A percentile compares a stretch with the other conserved stretches of the same genome.
These are phyloP conservation scores for Umbilicaria muhlenbergii DNA, from an alignment of 495 filamentous ascomycete species.

Conservation along the genomic window DNA sequence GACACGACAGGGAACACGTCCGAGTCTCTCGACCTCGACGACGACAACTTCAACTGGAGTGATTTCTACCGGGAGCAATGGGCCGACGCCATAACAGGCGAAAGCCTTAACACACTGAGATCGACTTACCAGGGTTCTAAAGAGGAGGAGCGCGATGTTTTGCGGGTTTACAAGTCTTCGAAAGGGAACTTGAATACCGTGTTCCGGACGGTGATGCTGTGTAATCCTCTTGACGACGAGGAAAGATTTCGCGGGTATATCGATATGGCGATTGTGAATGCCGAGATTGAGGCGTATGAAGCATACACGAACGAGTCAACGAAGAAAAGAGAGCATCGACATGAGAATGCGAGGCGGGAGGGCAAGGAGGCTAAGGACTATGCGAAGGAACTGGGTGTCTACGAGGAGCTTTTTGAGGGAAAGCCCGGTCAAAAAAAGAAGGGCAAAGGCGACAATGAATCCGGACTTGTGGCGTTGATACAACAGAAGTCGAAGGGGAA, in stretches of 20 bases:
- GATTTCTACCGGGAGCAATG: constrained; percentile 78
- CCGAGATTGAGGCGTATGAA: constrained; percentile 45
- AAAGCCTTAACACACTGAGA: constrained; percentile 57
- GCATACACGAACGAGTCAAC: constrained; percentile 58
- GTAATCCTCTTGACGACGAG: constrained; percentile 72
- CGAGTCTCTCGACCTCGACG: constrained; percentile 53
- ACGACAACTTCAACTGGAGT: constrained; percentile 75
- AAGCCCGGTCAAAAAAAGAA: constrained; percentile 5
- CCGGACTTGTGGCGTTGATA: constrained; percentile 43
- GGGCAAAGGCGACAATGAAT: constrained; percentile 16
- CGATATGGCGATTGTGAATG: constrained; percentile 57
- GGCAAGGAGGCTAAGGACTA: constrained; percentile 49
- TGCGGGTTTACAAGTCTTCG: constrained; percentile 53
- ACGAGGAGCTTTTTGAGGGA: constrained; percentile 38
- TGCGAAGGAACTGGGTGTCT: constrained; percentile 53
- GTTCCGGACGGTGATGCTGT: constrained; percentile 74
- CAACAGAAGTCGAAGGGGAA: constrained; percentile 36
- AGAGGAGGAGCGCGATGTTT: constrained; percentile 62
- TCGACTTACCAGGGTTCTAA: constrained; percentile 70
- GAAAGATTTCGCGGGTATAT: constrained; percentile 68
- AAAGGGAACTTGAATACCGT: constrained; percentile 60
- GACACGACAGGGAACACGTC: constrained; percentile 77
- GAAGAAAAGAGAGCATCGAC: constrained; percentile 35
- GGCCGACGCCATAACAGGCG: constrained; percentile 48
- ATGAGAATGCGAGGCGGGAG: constrained; percentile 4